A percentile compares a stretch with the other conserved stretches of the same genome.
Conservation (phyloP, 805 yeast genomes). For the Yamadazyma olivae region DNA sequence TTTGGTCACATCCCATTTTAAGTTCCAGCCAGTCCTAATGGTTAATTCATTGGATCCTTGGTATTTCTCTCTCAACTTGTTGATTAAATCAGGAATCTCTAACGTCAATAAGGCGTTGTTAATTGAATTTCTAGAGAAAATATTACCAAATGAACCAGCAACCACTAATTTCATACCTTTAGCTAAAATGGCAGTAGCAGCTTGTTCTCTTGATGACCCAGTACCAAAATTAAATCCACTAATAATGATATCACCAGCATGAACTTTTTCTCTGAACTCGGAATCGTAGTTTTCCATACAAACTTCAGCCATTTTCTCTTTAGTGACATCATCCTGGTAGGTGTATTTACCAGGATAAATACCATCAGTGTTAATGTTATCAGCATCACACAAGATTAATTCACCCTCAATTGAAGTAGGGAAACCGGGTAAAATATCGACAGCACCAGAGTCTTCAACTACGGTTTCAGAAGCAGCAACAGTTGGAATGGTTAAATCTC, state of each 20-base stretch:
- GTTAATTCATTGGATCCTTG: conserved; percentile 66
- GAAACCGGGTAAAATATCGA: conserved; percentile 86
- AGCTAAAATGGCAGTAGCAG: conserved; percentile 96
- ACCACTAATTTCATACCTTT: conserved; percentile 90
- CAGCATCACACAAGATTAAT: conserved; percentile 92
- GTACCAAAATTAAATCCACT: conserved; percentile 97
- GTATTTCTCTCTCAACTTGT: conserved; percentile 70
- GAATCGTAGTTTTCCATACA: conserved; percentile 99
- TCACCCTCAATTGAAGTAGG: conserved; percentile 90
- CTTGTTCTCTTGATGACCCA: conserved; percentile 98
- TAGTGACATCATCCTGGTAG: conserved; percentile 94
- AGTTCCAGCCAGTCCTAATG: conserved; percentile 90
- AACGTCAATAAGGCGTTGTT: conserved; percentile 93
- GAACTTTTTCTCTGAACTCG: conserved; percentile 78
- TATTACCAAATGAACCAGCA: conserved; percentile 96
- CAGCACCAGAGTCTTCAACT: conserved; percentile 38
- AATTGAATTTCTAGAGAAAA: conserved; percentile 92
- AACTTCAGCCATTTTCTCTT: conserved; percentile 96
- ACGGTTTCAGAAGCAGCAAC: conserved; percentile 27
- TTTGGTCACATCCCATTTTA: conserved; percentile 88
- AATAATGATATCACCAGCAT: conserved; percentile 84
- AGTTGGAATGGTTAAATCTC: conserved; percentile 33
- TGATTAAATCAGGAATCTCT: conserved; percentile 86
- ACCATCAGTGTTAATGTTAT: conserved; percentile 96
- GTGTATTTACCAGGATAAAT: conserved; percentile 99